Evolutionary conservation across 2,329 filamentous ascomycete genomes (phyloP).

Genomic region (Aspergillus clavatus): DNA sequence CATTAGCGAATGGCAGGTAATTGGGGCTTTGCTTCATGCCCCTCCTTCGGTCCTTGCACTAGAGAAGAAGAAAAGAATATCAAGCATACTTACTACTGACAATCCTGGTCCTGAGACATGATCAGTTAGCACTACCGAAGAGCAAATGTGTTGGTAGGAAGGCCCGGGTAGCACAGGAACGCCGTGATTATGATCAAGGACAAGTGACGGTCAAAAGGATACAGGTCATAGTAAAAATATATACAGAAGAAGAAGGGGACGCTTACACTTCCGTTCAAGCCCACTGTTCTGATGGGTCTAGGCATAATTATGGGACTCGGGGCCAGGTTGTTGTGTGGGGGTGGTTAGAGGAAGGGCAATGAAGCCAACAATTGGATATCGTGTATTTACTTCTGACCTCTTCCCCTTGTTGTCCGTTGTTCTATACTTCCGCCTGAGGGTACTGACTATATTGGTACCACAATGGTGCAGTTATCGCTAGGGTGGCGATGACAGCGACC

Average conservation of each 20-base stretch:
- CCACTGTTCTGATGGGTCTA: slow-evolving; percentile 5
- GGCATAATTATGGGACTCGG: slow-evolving; percentile 4
- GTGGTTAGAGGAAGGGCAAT: not conserved
- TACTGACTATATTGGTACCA: not conserved
- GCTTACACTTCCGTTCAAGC: slow-evolving; percentile 5
- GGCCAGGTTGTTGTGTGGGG: slow-evolving; percentile 7
- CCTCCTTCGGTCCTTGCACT: too few relatives aligned
- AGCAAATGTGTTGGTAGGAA: not conserved
- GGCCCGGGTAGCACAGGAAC: not conserved
- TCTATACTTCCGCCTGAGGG: not conserved
- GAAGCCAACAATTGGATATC: not conserved
- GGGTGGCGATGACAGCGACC: not conserved
- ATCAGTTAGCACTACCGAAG: slow-evolving; percentile 18
- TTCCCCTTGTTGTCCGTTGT: not conserved
- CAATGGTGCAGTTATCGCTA: not conserved
- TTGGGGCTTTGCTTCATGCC: too few relatives aligned
- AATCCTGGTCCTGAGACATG: slow-evolving; percentile 21
- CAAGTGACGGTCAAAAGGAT: not conserved
- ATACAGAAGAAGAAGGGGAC: not conserved
- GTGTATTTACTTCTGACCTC: not conserved
- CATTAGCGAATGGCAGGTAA: slow-evolving; percentile 1
- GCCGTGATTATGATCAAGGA: not conserved
- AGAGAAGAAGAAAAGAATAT: not conserved
- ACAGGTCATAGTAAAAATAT: not conserved
- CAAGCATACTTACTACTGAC: slow-evolving; percentile 22